phyloP scores from a whole-genome alignment of 768 basidiomycete species.

The Tulasnella calospora region DNA sequence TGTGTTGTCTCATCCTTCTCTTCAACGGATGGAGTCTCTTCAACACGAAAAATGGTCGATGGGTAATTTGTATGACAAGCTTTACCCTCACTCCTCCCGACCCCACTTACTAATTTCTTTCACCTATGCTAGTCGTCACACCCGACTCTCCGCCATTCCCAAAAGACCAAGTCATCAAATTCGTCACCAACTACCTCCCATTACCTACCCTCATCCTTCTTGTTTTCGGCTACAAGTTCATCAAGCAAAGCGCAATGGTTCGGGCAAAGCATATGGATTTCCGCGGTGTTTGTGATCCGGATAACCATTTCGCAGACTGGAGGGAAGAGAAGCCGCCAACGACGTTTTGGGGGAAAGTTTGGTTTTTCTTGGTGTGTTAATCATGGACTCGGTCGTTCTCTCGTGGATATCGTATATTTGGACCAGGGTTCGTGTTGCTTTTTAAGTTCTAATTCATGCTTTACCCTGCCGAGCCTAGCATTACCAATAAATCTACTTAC shows the following conservation, averaged over 20 bases:
- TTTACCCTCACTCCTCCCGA: neutral
- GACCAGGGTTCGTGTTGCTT: neutral
- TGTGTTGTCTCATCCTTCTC: slow-evolving; percentile 28
- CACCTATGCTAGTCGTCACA: neutral
- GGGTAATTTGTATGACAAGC: slow-evolving; percentile 21
- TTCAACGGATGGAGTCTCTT: slow-evolving; percentile 30
- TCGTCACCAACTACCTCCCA: slow-evolving; percentile 26
- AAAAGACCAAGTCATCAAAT: slow-evolving; percentile 20
- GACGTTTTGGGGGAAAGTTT: slow-evolving; percentile 15
- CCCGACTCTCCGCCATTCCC: slow-evolving; percentile 10
- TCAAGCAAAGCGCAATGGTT: slow-evolving; percentile 26
- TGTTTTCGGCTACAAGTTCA: slow-evolving; percentile 31
- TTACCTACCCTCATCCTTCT: slow-evolving; percentile 29
- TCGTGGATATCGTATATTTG: neutral
- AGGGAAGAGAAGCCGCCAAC: neutral
- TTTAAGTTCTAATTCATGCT: neutral
- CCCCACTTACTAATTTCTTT: neutral
- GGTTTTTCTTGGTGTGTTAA: slow-evolving; percentile 15
- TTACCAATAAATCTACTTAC: neutral
- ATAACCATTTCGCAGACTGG: slow-evolving; percentile 18
- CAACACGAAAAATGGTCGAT: neutral
- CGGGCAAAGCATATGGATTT: slow-evolving; percentile 25
- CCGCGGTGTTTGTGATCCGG: slow-evolving; percentile 5
- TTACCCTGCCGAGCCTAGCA: too few species aligned
- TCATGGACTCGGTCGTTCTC: neutral